Percentiles rank a stretch among this genome's conserved stretches.
Conservation (phyloP, 1,139 yeast species). For the Ogataea hybrid region DNA sequence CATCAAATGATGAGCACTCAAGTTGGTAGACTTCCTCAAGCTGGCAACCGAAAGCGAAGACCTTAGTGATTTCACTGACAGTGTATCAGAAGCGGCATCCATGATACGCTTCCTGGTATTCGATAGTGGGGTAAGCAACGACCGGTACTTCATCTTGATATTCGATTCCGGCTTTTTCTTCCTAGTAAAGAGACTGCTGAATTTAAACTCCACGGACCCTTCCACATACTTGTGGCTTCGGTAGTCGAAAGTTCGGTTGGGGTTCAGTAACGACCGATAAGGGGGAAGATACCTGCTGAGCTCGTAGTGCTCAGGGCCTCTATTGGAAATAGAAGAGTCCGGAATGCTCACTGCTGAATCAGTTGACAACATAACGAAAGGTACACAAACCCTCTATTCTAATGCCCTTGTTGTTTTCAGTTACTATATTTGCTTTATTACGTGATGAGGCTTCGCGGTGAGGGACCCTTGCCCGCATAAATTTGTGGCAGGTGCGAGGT, state of each 20-base stretch:
- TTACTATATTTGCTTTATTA: background rate
- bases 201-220: slow-evolving; percentile 19
- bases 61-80: slow-evolving; percentile 28
- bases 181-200: slow-evolving; percentile 8
- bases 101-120: slow-evolving; percentile 27
- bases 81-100: slow-evolving; percentile 29
- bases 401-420: background rate
- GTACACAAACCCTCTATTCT: background rate
- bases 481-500: slow-evolving; percentile 3
- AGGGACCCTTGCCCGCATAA: slow-evolving; percentile 5
- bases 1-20: slow-evolving; percentile 15
- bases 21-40: slow-evolving; percentile 5
- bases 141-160: slow-evolving; percentile 26
- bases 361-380: background rate
- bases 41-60: slow-evolving; percentile 23
- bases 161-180: slow-evolving; percentile 15
- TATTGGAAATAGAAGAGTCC: background rate
- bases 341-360: background rate
- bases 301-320: slow-evolving; percentile 15
- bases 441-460: slow-evolving; percentile 10
- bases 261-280: slow-evolving; percentile 32
- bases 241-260: slow-evolving; percentile 31
- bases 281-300: slow-evolving; percentile 31
- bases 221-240: slow-evolving; percentile 28
- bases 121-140: slow-evolving; percentile 27